Conservation (phyloP, 345 rosid species). For the Populus davidiana region DNA sequence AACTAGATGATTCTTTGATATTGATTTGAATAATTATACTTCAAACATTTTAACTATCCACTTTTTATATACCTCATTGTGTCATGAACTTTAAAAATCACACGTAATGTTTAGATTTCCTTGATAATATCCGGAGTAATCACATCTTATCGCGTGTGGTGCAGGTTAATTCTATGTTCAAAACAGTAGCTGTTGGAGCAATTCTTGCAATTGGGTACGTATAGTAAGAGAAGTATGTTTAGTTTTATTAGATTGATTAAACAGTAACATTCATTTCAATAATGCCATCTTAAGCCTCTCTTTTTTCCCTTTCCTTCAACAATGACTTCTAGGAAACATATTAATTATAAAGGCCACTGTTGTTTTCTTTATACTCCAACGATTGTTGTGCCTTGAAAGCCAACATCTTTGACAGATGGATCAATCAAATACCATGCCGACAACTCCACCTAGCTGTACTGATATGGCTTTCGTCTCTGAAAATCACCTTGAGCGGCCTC, state of each 20-base stretch:
- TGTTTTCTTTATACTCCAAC: constrained; percentile 34
- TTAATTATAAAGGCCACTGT: constrained; percentile 22
- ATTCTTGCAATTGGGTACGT: constrained; percentile 41
- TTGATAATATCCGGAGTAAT: constrained; percentile 44
- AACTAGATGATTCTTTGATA: too few species aligned
- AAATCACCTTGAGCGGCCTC: constrained; percentile 20
- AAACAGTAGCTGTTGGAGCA: constrained; percentile 26
- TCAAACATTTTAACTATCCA: neutral
- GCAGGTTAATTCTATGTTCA: constrained; percentile 26
- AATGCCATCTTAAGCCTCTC: neutral
- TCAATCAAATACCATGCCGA: constrained; percentile 45
- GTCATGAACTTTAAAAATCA: neutral
- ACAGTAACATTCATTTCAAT: neutral
- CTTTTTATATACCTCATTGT: neutral
- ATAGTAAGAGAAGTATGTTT: neutral
- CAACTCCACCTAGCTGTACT: constrained; percentile 38
- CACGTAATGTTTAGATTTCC: constrained; percentile 16
- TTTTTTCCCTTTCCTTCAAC: neutral
- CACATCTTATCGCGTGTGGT: constrained; percentile 13
- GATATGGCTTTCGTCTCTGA: constrained; percentile 23
- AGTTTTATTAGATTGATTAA: neutral
- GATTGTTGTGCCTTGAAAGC: constrained; percentile 40
- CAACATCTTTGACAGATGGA: constrained; percentile 27
- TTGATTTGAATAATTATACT: neutral
- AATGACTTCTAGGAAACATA: neutral